Evolutionary conservation across 2,329 filamentous ascomycete genomes (phyloP), one percentile per base, ranked within the genome.

Genomic region (Pseudogymnoascus sp.): DNA sequence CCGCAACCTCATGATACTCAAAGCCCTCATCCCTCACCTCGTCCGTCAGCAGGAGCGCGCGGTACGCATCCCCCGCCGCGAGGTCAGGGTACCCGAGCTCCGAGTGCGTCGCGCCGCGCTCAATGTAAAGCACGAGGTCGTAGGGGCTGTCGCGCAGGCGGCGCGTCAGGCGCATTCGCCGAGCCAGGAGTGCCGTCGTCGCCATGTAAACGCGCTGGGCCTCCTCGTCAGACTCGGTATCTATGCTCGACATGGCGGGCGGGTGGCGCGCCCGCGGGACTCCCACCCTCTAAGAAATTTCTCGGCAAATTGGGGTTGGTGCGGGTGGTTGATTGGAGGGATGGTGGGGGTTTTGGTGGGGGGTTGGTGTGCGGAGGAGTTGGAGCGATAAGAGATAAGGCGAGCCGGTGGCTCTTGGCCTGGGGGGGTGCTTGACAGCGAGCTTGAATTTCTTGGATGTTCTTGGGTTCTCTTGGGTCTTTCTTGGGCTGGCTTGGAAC

Each of bases 41-140:
- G 72, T 97, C 93, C 15, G 89, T 83, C 56, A 99, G 79, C 3
- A 96, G 83, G n/a, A 97, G 81, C 1, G 93, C 92, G 63, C 89
- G 88, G 74, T 97, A 97, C 4, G 91, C 91, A 78, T 97, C 93
- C 35, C 91, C 91, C 10, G 88, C 88, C 4, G 92, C 92, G 40
- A 99, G 83, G 74, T 99, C 95, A 0, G 91, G 91, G 74, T 96
- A 97, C 38, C 86, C 90, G 56, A 97, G 81, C 53, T 85, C 79
- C 15, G 86, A 83, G 74, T 97, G 86, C 44, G 89, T 79, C 35
- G 83, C 77, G 23, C 91, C 91, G 33, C 93, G 85, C 67, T 88
- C 82, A 63, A 90, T 78, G 67, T 87, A 88, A 7, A 88, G 78
- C 62, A 89, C 78, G 37, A 86, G 74, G 68, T 89, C 85, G 70